Base-by-base conservation (phyloP, 2,329 filamentous ascomycete species). In the Exophiala alcalophila region DNA sequence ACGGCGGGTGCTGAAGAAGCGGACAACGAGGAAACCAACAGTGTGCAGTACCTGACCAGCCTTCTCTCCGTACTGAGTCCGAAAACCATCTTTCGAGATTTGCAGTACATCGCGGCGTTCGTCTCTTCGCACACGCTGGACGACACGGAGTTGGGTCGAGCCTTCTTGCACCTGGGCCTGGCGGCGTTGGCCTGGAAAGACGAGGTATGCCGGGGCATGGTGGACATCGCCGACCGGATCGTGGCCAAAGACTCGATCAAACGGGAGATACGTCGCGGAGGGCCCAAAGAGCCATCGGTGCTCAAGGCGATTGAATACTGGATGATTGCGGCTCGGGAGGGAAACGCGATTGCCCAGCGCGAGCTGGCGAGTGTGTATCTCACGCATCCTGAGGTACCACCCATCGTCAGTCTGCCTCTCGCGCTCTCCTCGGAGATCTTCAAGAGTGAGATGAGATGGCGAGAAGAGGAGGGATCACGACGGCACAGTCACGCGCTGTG, bases 341-440 rank as follows among this genome's bases (percentile, higher is more conserved):
- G 91, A 26, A 81, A 90, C 48, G 77, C 89, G 0, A 85, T 86
- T 9, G 90, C 91, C 4, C 90, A 97, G 68, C 82, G 92, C 36
- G 92, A 98, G 66, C 76, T 98, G 11, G 92, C 86, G 2, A 85
- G 95, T 50, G 84, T 97, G 58, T 97, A 96, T 62, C 77, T 98
- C 26, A 92, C 88, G 0, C 85, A 94, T 55, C 90, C 92, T 0
- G 88, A 95, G 61, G 77, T 92, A 11, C 80, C 96, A 10, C 74
- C 77, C 9, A 78, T 86, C 16, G 84, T 88, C 6, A 88, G 89
- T 0, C 72, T 94, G 28, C 92, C 92, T 1, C 75, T 97, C 37
- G 86, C 86, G 11, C 84, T 85, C 59, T 86, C 89, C 0, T 76
- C 83, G 16, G 89, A 96, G 58, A 89, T 94, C 0, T 97, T 97